Evolutionary conservation across 2,329 filamentous ascomycete species (phyloP), one percentile per base, ranked within the genome.

Genomic region (Camillea tinctor): DNA sequence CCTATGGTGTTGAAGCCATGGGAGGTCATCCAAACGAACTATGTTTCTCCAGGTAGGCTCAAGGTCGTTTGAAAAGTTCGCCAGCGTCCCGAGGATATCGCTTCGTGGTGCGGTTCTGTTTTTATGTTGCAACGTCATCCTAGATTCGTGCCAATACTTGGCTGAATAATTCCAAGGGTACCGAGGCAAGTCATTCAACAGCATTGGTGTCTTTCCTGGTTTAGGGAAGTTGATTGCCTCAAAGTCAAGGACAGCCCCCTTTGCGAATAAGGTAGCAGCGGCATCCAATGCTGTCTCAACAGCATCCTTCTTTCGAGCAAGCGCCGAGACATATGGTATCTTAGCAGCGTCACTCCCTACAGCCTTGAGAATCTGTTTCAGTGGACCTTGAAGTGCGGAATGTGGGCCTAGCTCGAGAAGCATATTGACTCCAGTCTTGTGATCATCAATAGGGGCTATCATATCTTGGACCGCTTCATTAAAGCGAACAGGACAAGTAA

Each of bases 1-100:
- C 58, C 74, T 74, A 72, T 88, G 86, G 64, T 87, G 81, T 51
- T 81, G 77, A 5, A 86, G 75, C 76, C 87, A 88, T 1, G 87
- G 82, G 0, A 83, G 66, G 58, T 83, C 80, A 48, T 81, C 79
- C 1, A 79, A 64, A 11, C 75, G 75, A 26, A 84, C 67, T 22
- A 80, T 74, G 59, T 81, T 82, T 44, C 81, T 74, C 81, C 81
- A 84, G 0, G 73, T 78, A 0, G 79, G 79, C 65, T 81, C 78
- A 2, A 77, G 63, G 9, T 80, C 77, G 53, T 72, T 81, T 15
- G 74, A 80, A 52, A 76, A 76, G 60, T 78, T 75, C 11, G 77
- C 78, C 22, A 78, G 66, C 1, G 76, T 71, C 4, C 82, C 82
- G 2, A 84, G 73, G 2, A 84, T 71, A 44, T 83, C 80, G 58